phyloP scores from a whole-genome alignment of 2,329 filamentous ascomycete genomes.

The Canariomyces notabilis region DNA sequence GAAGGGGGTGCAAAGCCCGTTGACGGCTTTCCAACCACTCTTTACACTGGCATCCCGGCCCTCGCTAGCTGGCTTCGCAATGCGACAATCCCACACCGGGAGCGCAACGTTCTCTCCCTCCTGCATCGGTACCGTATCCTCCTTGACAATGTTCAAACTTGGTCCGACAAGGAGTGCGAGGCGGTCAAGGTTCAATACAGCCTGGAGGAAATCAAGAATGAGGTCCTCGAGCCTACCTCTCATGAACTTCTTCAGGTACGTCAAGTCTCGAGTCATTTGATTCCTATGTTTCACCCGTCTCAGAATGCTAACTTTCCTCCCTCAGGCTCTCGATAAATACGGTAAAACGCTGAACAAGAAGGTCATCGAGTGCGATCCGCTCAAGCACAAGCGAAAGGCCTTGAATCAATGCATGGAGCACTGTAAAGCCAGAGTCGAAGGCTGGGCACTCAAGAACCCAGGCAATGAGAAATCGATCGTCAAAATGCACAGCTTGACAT shows the following conservation, averaged over 20 bases:
- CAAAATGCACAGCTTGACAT: neutral
- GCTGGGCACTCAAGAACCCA: neutral
- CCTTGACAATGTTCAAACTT: neutral
- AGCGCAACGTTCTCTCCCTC: conserved; percentile 1
- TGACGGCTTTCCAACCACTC: neutral
- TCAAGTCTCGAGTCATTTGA: too few relatives aligned
- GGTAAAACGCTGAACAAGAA: neutral
- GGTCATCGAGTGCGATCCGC: neutral
- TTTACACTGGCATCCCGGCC: conserved; percentile 1
- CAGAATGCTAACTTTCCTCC: neutral
- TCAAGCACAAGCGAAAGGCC: neutral
- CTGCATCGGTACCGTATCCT: neutral
- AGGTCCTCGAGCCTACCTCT: neutral
- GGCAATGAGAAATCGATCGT: neutral
- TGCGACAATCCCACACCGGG: neutral
- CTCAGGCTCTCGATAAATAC: neutral
- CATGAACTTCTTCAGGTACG: neutral
- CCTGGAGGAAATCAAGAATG: neutral
- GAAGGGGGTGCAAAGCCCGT: neutral
- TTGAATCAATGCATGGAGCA: neutral
- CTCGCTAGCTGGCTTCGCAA: neutral
- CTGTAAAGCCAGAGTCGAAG: neutral
- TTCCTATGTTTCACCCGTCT: too few relatives aligned
- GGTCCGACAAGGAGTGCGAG: neutral
- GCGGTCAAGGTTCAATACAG: neutral